Percentiles rank a stretch among this genome's conserved stretches.
Evolutionary conservation across 768 basidiomycete species (phyloP).

Genomic region (Lactarius sp.): DNA sequence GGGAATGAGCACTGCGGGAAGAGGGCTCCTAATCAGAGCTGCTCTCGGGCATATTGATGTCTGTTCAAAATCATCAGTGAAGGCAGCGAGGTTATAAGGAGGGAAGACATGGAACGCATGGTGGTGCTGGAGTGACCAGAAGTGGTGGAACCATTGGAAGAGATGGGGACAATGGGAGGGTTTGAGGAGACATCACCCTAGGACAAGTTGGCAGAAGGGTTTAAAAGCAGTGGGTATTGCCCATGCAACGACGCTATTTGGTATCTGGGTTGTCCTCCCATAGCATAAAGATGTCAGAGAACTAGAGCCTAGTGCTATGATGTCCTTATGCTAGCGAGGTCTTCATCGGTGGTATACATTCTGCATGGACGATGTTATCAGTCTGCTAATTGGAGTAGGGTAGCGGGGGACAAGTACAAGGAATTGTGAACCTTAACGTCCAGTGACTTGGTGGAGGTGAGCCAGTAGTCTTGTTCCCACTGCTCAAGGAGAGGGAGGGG

Average conservation of each 20-base stretch:
- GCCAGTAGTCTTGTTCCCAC: too few species aligned
- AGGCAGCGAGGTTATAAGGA: slow-evolving; percentile 8
- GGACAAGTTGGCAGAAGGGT: slow-evolving; percentile 18
- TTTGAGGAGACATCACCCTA: slow-evolving; percentile 11
- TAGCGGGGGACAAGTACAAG: too few species aligned
- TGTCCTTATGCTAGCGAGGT: slow-evolving; percentile 23
- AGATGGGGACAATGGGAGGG: background rate
- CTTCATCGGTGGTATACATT: slow-evolving; percentile 26
- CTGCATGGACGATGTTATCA: slow-evolving; percentile 22
- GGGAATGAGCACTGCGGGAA: background rate
- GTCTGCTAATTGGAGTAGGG: slow-evolving; percentile 21
- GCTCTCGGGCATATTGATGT: slow-evolving; percentile 19
- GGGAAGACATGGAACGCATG: slow-evolving; percentile 18
- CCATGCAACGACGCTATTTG: slow-evolving; percentile 26
- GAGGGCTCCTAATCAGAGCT: slow-evolving; percentile 7
- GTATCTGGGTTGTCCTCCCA: slow-evolving; percentile 24
- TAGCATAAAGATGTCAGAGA: too few species aligned
- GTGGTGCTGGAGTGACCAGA: slow-evolving; percentile 17
- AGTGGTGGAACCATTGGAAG: slow-evolving; percentile 1
- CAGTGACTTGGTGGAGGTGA: too few species aligned
- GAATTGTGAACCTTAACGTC: too few species aligned
- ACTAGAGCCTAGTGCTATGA: slow-evolving; percentile 8
- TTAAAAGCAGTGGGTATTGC: slow-evolving; percentile 17
- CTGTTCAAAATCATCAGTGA: slow-evolving; percentile 11
- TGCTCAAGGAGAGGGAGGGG: too few species aligned